Evolutionary conservation across 177 flowering plant species (phyloP), one percentile per base, ranked within the genome.

Genomic region (Telopea speciosissima): DNA sequence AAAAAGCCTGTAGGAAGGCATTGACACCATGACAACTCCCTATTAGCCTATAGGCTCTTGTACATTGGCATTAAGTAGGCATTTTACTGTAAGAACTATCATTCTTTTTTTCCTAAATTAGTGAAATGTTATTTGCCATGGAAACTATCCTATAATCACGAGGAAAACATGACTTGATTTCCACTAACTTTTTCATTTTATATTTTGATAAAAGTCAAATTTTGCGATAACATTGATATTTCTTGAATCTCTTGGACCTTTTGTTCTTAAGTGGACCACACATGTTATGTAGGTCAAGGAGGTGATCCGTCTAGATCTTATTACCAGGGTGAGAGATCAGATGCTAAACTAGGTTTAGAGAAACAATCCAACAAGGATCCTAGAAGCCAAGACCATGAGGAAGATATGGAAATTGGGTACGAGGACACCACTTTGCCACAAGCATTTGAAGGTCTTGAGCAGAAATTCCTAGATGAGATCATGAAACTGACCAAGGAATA

Each of bases 401-500:
- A 85, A 78, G 85, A 89, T 68, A 82, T 83, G 89, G 85, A 85
- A 26, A 28, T 77, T 72, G 90, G 90, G 0, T 86, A 81, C 71
- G 91, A 81, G 73, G 85, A 87, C 16, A 76, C 66, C 49, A 74
- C 76, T 67, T 24, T 69, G 11, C 70, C 79, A 8, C 78, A 69
- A 59, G 81, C 85, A 67, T 88, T 85, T 74, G 92, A 89, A 74
- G 83, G 79, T 75, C 78, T 90, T 31, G 87, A 89, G 60, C 76
- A 82, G 75, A 88, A 86, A 71, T 90, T 89, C 68, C 76, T 74
- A 45, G 86, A 83, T 78, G 96, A 88, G 12, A 84, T 88, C 45
- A 68, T 70, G 75, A 86, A 81, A 70, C 66, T 90, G 70, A 73
- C 79, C 65, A 89, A 83, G 77, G 93, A 90, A 68, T 89, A 84